Conservation (phyloP, 2,329 filamentous ascomycete species). For the Calcarisporium arbuscula region DNA sequence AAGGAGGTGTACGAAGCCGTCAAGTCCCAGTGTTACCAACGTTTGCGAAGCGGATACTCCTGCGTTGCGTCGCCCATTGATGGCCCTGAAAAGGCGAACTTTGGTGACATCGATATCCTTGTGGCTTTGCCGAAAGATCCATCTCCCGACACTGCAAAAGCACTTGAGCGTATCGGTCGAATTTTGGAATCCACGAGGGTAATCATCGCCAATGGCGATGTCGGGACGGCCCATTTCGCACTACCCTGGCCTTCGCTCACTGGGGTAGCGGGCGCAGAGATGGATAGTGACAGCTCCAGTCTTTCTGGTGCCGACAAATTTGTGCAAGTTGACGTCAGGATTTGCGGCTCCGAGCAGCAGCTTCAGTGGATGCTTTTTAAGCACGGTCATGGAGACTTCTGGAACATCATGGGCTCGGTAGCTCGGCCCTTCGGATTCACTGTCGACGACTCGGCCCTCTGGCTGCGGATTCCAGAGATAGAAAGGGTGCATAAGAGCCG, state of each 20-base stretch:
- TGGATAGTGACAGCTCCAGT: slow-evolving; percentile 7
- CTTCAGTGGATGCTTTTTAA: slow-evolving; percentile 62
- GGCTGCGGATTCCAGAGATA: slow-evolving; percentile 61
- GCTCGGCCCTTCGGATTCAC: slow-evolving; percentile 62
- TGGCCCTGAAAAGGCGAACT: slow-evolving; percentile 59
- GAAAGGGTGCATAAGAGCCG: slow-evolving; percentile 51
- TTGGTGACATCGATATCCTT: slow-evolving; percentile 70
- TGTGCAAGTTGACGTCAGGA: slow-evolving; percentile 64
- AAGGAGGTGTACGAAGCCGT: slow-evolving; percentile 48
- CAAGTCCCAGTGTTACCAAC: slow-evolving; percentile 35
- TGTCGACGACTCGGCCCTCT: slow-evolving; percentile 55
- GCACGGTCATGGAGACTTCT: slow-evolving; percentile 65
- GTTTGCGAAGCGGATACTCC: slow-evolving; percentile 45
- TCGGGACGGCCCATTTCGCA: slow-evolving; percentile 39
- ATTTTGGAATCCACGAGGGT: slow-evolving; percentile 31
- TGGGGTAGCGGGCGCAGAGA: too few relatives aligned
- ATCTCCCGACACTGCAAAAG: too few relatives aligned
- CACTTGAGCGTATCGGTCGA: neutral
- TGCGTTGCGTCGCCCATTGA: slow-evolving; percentile 57
- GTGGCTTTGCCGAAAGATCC: slow-evolving; percentile 36
- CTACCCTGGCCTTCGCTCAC: slow-evolving; percentile 49
- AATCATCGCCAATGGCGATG: slow-evolving; percentile 20
- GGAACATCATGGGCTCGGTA: slow-evolving; percentile 57
- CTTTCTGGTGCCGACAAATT: slow-evolving; percentile 19
- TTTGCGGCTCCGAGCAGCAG: slow-evolving; percentile 35